Conservation (phyloP, 352 stramenopile genomes). For the Pilasporangium apinafurcum region DNA sequence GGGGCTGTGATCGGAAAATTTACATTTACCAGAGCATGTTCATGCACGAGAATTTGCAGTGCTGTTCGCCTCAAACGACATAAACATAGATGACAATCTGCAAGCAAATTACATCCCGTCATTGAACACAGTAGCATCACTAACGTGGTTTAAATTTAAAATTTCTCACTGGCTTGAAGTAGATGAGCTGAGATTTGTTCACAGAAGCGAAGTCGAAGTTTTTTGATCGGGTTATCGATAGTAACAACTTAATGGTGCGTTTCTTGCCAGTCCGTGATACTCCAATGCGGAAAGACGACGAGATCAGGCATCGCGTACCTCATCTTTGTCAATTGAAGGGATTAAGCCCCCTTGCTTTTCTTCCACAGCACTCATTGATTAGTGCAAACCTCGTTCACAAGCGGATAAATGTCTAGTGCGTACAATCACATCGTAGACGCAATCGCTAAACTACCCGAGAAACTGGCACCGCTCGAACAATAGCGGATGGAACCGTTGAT, state of each 20-base stretch:
- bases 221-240: constrained; percentile 17
- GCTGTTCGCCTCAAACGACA: constrained; percentile 20
- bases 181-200: constrained; percentile 23
- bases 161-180: constrained; percentile 26
- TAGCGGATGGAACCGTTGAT: too few relatives aligned
- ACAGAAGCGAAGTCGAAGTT: constrained; percentile 45
- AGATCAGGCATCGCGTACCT: constrained; percentile 11
- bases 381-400: too few relatives aligned
- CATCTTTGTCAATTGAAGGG: constrained; percentile 28
- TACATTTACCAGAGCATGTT: too few relatives aligned
- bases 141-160: not conserved
- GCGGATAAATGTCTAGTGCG: too few relatives aligned
- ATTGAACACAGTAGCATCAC: not conserved
- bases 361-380: not conserved
- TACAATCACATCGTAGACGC: too few relatives aligned
- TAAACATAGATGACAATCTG: constrained; percentile 21
- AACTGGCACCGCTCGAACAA: too few relatives aligned
- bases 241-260: constrained; percentile 14
- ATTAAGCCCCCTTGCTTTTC: constrained; percentile 13
- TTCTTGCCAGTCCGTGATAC: not conserved
- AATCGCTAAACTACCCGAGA: too few relatives aligned
- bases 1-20: too few relatives aligned
- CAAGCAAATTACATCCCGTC: not conserved
- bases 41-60: constrained; percentile 15
- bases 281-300: not conserved